Evolutionary conservation across 768 basidiomycete genomes (phyloP), one percentile per base, ranked within the genome.

Genomic region (Roridomyces roridus): DNA sequence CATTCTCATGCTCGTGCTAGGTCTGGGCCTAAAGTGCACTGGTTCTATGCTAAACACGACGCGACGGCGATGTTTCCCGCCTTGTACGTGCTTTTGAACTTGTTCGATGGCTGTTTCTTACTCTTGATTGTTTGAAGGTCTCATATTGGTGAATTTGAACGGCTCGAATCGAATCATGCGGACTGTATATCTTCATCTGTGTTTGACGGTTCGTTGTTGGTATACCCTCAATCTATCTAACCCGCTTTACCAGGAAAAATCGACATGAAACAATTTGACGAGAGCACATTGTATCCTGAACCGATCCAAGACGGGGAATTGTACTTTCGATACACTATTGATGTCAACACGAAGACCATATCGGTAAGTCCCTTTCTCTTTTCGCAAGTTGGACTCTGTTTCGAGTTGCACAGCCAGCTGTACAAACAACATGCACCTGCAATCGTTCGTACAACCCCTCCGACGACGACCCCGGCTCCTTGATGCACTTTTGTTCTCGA

Each of bases 401-500:
- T 10, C 15, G 31, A 31, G 6, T 23, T 36, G 10, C 25, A 12
- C 47, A 86, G 82, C 82, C 81, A 12, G 78, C 74, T 60, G 78
- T 74, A 0, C 66, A 71, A 0, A 46, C 63, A 0, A 72, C 77
- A 0, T 87, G 86, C 50, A 60, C 74, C 4, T 88, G 86, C 69
- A 59, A 58, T 12, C 37, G 67, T 4, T 77, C 80, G 0, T 88
- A 87, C 60, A 71, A 71, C 25, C 81, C 84, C 0, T 73, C 80
- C 45, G 62, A 72, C 37, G 21, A 65, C 36, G 43, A 66, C 23
- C 51, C 63, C 2, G 24, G 46, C 7, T 60, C 65, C 6, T 35
- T 81, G 7, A 83, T 83, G 70, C 83, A 87, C 49, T 85, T 85
- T 49, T 88, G 86, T 62, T 84, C 85, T 0, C 78, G 81, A 0